phyloP scores from a whole-genome alignment of 2,329 filamentous ascomycete genomes.

The Fusarium penzigii region DNA sequence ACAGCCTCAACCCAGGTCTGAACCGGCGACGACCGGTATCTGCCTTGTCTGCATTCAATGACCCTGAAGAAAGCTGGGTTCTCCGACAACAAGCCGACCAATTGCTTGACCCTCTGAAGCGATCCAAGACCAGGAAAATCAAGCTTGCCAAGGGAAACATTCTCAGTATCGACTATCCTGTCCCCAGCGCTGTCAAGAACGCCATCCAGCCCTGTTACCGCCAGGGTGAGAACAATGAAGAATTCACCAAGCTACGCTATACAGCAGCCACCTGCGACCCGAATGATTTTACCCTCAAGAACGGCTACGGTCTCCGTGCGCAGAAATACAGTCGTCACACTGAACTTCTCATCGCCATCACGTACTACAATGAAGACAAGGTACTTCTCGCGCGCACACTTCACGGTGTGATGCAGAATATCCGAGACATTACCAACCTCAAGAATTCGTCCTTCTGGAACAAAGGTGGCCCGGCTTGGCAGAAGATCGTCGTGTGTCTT shows the following conservation, averaged over 20 bases:
- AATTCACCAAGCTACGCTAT: constrained; percentile 97
- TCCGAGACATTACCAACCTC: constrained; percentile 92
- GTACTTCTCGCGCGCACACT: constrained; percentile 88
- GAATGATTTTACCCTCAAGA: constrained; percentile 96
- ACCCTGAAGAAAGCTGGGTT: constrained; percentile 63
- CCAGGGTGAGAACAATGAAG: constrained; percentile 87
- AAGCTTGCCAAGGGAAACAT: constrained; percentile 96
- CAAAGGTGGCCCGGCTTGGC: constrained; percentile 95
- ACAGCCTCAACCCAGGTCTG: not conserved
- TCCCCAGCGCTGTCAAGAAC: constrained; percentile 94
- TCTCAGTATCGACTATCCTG: constrained; percentile 92
- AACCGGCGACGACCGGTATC: not conserved
- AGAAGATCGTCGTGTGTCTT: constrained; percentile 95
- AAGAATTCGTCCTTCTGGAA: constrained; percentile 99
- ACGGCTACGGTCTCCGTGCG: constrained; percentile 93
- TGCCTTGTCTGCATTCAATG: constrained; percentile 12
- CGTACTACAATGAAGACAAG: constrained; percentile 99
- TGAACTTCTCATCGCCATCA: constrained; percentile 92
- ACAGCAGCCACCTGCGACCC: constrained; percentile 97
- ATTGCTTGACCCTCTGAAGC: constrained; percentile 67
- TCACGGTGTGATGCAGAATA: constrained; percentile 96
- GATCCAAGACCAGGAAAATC: constrained; percentile 91
- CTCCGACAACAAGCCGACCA: constrained; percentile 71
- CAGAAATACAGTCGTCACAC: constrained; percentile 98
- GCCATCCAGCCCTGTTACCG: constrained; percentile 90